Percentiles rank a stretch among this genome's conserved stretches.
Evolutionary conservation across 176 grass and related monocot genomes (phyloP).

Genomic region (Carex parvula): DNA sequence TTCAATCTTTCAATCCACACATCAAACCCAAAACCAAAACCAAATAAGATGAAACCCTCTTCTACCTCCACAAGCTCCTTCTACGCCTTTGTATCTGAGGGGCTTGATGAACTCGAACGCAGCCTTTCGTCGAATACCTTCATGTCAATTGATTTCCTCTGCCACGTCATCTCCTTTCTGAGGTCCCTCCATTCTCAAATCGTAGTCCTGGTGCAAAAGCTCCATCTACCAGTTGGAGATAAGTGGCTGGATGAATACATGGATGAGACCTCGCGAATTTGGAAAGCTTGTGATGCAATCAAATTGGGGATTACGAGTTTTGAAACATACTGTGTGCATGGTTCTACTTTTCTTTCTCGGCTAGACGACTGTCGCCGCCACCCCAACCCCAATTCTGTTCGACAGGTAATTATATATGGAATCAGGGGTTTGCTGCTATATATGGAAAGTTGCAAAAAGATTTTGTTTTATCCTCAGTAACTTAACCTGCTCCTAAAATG

Average conservation of each 20-base stretch:
- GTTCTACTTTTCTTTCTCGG: constrained; percentile 41
- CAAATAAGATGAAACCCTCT: constrained; percentile 30
- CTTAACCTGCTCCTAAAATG: constrained; percentile 1
- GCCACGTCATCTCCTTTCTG: constrained; percentile 45
- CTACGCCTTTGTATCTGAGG: constrained; percentile 63
- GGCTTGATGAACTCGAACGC: constrained; percentile 62
- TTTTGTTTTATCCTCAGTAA: not conserved
- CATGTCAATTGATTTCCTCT: constrained; percentile 49
- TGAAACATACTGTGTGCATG: constrained; percentile 62
- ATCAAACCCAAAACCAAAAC: constrained; percentile 1
- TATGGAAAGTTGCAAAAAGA: not conserved
- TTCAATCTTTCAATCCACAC: constrained; percentile 5
- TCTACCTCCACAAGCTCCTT: constrained; percentile 55
- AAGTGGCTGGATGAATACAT: constrained; percentile 98
- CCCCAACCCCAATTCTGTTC: constrained; percentile 46
- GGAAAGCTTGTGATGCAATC: constrained; percentile 83
- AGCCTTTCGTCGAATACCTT: constrained; percentile 31
- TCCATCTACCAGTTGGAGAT: constrained; percentile 85
- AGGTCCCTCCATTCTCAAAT: constrained; percentile 72
- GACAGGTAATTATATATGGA: constrained; percentile 37
- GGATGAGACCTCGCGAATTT: constrained; percentile 90
- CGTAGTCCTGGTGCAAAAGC: constrained; percentile 62
- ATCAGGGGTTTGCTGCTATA: not conserved
- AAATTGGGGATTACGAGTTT: constrained; percentile 69
- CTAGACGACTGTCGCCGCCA: constrained; percentile 64